Evolutionary conservation across 352 stramenopile species (phyloP).

Genomic region (Halophytophthora polymorphica): DNA sequence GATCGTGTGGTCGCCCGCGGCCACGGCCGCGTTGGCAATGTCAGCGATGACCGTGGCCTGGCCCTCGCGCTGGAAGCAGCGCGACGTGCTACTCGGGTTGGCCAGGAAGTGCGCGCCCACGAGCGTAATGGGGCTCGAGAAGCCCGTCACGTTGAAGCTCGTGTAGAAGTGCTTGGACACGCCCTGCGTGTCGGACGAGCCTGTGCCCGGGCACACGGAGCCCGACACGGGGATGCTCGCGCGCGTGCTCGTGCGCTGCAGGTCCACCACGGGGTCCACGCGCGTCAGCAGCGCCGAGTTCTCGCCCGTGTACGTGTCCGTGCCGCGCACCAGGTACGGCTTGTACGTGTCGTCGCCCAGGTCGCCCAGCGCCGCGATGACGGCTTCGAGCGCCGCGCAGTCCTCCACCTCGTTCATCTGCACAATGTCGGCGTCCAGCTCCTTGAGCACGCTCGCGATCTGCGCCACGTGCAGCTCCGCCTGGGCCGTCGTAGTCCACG

Average conservation of each 20-base stretch:
- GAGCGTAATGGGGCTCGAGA: constrained; percentile 65
- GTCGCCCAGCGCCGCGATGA: constrained; percentile 41
- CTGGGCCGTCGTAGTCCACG: constrained; percentile 39
- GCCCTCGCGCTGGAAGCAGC: constrained; percentile 59
- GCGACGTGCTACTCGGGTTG: constrained; percentile 47
- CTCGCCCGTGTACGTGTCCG: constrained; percentile 60
- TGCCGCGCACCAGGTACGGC: constrained; percentile 56
- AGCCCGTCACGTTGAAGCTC: constrained; percentile 57
- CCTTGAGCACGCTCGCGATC: constrained; percentile 46
- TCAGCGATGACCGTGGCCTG: constrained; percentile 52
- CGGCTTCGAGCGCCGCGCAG: constrained; percentile 42
- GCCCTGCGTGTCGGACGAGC: constrained; percentile 38
- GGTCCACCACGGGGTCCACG: constrained; percentile 46
- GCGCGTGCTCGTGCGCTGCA: constrained; percentile 36
- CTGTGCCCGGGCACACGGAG: constrained; percentile 46
- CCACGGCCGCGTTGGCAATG: constrained; percentile 37
- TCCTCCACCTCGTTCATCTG: constrained; percentile 66
- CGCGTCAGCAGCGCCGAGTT: constrained; percentile 65
- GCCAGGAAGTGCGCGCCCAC: constrained; percentile 65
- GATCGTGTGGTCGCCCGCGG: constrained; percentile 50
- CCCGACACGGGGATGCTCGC: constrained; percentile 43
- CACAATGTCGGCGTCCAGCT: constrained; percentile 58
- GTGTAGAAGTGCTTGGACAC: constrained; percentile 75
- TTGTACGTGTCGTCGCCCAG: constrained; percentile 58
- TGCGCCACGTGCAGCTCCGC: constrained; percentile 49